Percentiles rank a stretch among this genome's conserved stretches.
Conservation (phyloP, 805 yeast species). For the Wickerhamomyces queroliae region DNA sequence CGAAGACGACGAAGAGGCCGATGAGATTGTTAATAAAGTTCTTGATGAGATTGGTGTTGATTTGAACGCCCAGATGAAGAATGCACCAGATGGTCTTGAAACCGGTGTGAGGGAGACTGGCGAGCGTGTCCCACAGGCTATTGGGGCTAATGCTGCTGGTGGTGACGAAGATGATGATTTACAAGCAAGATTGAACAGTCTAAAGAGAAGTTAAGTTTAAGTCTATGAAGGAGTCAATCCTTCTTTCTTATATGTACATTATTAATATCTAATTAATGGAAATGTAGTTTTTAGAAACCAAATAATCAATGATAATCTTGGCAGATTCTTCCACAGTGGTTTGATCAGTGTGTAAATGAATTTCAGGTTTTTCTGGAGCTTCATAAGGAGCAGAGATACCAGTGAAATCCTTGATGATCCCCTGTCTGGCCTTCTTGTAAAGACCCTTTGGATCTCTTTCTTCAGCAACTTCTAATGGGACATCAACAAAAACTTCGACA, state of each 20-base stretch:
- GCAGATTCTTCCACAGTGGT: conserved; percentile 79
- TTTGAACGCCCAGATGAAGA: conserved; percentile 43
- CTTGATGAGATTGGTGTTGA: conserved; percentile 96
- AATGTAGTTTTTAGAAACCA: conserved; percentile 40
- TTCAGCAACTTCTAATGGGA: conserved; percentile 92
- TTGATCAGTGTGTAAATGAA: conserved; percentile 71
- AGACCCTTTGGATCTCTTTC: conserved; percentile 96
- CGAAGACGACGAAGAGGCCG: conserved; percentile 83
- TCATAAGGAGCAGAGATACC: conserved; percentile 96
- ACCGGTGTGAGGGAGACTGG: conserved; percentile 19
- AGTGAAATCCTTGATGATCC: conserved; percentile 88
- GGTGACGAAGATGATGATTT: conserved; percentile 67
- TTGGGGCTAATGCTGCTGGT: conserved; percentile 34
- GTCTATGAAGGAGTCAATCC: neutral
- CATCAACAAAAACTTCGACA: conserved; percentile 88
- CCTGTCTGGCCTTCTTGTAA: conserved; percentile 95
- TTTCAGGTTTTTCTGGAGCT: conserved; percentile 81
- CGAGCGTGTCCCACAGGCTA: conserved; percentile 49
- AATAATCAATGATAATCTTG: conserved; percentile 59
- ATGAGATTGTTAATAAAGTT: conserved; percentile 85
- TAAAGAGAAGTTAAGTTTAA: conserved; percentile 43
- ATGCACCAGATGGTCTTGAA: conserved; percentile 35
- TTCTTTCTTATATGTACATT: neutral
- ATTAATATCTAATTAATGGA: conserved; percentile 1
- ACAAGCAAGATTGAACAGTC: conserved; percentile 81